A percentile compares a stretch with the other conserved stretches of the same genome.
These are phyloP conservation scores for Coprinopsis sp. DNA, from an alignment of 768 basidiomycete species.

Conservation along the genomic window DNA sequence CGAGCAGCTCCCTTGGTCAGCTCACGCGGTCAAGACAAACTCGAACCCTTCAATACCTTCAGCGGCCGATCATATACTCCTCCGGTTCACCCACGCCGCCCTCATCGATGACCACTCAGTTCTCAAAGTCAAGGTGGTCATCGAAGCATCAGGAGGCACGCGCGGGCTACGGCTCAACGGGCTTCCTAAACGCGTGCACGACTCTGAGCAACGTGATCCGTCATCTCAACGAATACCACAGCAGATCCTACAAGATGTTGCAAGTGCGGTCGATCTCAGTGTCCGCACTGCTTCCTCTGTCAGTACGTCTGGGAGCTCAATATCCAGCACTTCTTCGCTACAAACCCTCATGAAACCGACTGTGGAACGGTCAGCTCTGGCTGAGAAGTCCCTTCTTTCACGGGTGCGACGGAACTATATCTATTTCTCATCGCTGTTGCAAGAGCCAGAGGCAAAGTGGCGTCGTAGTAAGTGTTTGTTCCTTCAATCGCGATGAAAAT, in stretches of 20 bases:
- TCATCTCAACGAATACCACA: slow-evolving; percentile 53
- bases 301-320: slow-evolving; percentile 43
- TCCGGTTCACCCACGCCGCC: slow-evolving; percentile 69
- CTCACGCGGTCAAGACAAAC: slow-evolving; percentile 48
- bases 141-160: slow-evolving; percentile 76
- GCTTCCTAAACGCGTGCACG: slow-evolving; percentile 61
- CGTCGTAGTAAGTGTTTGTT: slow-evolving; percentile 62
- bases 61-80: slow-evolving; percentile 46
- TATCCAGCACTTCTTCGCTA: slow-evolving; percentile 32
- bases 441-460: slow-evolving; percentile 99
- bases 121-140: slow-evolving; percentile 71
- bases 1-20: slow-evolving; percentile 70
- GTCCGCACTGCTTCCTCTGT: slow-evolving; percentile 62
- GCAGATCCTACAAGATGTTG: slow-evolving; percentile 67
- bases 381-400: slow-evolving; percentile 79
- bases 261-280: slow-evolving; percentile 65
- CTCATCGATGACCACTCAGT: slow-evolving; percentile 72
- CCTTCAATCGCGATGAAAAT: slow-evolving; percentile 3
- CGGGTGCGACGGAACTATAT: slow-evolving; percentile 92
- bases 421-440: slow-evolving; percentile 93
- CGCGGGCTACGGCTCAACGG: slow-evolving; percentile 86
- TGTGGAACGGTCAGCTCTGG: slow-evolving; percentile 50
- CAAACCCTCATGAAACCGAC: slow-evolving; percentile 31
- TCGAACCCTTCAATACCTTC: slow-evolving; percentile 29
- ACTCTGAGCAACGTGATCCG: slow-evolving; percentile 64